Conservation (phyloP, 2,329 filamentous ascomycete species). For the Magnaporthales sp. region DNA sequence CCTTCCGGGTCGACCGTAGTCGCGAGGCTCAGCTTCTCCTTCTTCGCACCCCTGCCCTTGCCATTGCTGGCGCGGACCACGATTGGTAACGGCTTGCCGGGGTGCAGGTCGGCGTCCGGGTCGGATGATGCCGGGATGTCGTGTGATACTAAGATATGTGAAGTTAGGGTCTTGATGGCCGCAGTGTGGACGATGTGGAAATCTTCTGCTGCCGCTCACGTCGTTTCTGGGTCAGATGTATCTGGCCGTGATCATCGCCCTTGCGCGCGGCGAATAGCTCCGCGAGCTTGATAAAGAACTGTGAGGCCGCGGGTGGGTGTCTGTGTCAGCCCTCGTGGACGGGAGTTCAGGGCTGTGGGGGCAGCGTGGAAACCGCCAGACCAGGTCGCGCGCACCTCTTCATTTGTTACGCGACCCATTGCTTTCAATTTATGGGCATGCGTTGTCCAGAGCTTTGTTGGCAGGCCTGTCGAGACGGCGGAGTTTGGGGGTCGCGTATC, state of each 20-base stretch:
- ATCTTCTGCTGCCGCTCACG: constrained; percentile 34
- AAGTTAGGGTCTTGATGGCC: too few relatives aligned
- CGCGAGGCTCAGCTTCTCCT: constrained; percentile 63
- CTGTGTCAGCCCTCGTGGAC: not conserved
- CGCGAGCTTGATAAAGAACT: constrained; percentile 67
- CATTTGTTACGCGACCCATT: constrained; percentile 28
- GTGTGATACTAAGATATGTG: constrained; percentile 1
- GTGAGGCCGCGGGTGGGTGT: not conserved
- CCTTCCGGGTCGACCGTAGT: constrained; percentile 72
- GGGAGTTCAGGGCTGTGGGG: not conserved
- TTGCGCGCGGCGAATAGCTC: constrained; percentile 61
- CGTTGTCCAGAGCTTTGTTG: not conserved
- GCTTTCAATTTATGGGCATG: constrained; percentile 2
- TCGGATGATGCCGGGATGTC: constrained; percentile 35
- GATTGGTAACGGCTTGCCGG: constrained; percentile 55
- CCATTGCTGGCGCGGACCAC: constrained; percentile 81
- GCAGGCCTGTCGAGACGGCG: not conserved
- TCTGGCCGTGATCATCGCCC: constrained; percentile 61
- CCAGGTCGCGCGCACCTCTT: constrained; percentile 23
- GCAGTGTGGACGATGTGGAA: not conserved
- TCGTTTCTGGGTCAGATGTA: constrained; percentile 71
- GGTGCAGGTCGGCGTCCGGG: constrained; percentile 44
- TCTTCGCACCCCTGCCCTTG: constrained; percentile 47
- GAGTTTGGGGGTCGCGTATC: not conserved
- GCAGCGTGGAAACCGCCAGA: not conserved